A percentile compares a stretch with the other conserved stretches of the same genome.
phyloP scores from a whole-genome alignment of 371 early-diverging fungal genomes.

The Rhizopus arrhizus region DNA sequence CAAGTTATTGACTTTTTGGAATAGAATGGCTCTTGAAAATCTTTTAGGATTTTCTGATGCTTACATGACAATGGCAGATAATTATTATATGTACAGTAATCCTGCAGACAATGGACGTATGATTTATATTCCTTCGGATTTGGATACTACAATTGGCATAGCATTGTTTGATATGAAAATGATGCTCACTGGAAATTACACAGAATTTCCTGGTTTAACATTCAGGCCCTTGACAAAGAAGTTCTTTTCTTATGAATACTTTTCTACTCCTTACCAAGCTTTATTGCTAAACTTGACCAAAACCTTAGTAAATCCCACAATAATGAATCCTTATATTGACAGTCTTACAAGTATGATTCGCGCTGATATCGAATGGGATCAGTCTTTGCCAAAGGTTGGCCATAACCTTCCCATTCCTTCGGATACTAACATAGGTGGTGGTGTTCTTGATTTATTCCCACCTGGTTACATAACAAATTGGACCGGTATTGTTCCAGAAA shows the following conservation, averaged over 20 bases:
- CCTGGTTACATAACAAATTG: constrained; percentile 3
- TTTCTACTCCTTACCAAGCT: constrained; percentile 18
- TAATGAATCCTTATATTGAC: constrained; percentile 25
- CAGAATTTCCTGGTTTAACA: constrained; percentile 27
- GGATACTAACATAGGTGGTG: neutral
- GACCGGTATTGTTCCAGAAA: neutral
- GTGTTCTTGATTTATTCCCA: neutral
- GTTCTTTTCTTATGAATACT: constrained; percentile 12
- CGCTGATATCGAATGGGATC: constrained; percentile 29
- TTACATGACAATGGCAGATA: constrained; percentile 28
- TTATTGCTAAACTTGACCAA: constrained; percentile 12
- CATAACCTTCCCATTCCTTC: neutral
- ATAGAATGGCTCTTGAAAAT: constrained; percentile 37
- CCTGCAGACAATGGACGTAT: constrained; percentile 12
- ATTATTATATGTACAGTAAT: constrained; percentile 33
- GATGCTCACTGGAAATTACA: constrained; percentile 30
- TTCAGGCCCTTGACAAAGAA: constrained; percentile 22
- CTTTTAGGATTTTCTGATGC: constrained; percentile 35
- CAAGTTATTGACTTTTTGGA: constrained; percentile 11
- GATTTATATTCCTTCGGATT: constrained; percentile 34
- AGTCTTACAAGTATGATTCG: constrained; percentile 24
- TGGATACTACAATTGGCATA: constrained; percentile 35
- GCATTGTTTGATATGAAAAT: neutral
- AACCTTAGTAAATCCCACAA: constrained; percentile 18
- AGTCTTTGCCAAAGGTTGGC: neutral